Evolutionary conservation across 2,329 filamentous ascomycete species (phyloP).

Genomic region (Fragosphaeria purpurea): DNA sequence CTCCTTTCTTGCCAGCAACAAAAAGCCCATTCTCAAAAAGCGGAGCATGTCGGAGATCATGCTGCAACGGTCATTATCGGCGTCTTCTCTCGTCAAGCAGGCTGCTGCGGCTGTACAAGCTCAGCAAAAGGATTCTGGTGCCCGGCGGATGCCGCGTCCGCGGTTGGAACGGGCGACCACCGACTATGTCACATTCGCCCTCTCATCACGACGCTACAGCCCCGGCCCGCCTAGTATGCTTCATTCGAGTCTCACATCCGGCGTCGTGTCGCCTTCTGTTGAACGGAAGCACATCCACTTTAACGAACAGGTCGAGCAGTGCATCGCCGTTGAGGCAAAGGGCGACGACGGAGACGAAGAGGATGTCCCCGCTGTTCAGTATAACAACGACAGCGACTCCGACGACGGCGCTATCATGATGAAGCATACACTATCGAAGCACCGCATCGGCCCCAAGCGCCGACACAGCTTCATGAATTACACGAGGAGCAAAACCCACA

Average conservation of each 20-base stretch:
- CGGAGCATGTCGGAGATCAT: conserved; percentile 93
- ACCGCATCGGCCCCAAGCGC: conserved; percentile 43
- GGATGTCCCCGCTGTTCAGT: conserved; percentile 23
- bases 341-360: conserved; percentile 57
- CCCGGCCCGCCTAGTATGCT: conserved; percentile 54
- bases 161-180: conserved; percentile 54
- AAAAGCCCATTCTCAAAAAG: conserved; percentile 94
- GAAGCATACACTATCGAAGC: conserved; percentile 52
- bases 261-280: conserved; percentile 49
- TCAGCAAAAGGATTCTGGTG: conserved; percentile 52
- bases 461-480: conserved; percentile 29
- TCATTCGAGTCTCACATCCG: conserved; percentile 61
- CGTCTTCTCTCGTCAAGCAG: conserved; percentile 81
- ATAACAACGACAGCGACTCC: conserved; percentile 50
- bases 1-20: conserved; percentile 56
- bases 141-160: conserved; percentile 37
- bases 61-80: conserved; percentile 78
- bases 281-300: conserved; percentile 88
- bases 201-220: conserved; percentile 51
- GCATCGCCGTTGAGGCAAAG: conserved; percentile 85
- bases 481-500: conserved; percentile 58
- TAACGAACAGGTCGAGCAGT: conserved; percentile 90
- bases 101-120: conserved; percentile 79
- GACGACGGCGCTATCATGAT: conserved; percentile 77
- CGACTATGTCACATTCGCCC: conserved; percentile 57